Percentiles rank a stretch among this genome's conserved stretches.
Evolutionary conservation across 2,329 filamentous ascomycete species (phyloP).

Genomic region (Neocucurbitaria cava): DNA sequence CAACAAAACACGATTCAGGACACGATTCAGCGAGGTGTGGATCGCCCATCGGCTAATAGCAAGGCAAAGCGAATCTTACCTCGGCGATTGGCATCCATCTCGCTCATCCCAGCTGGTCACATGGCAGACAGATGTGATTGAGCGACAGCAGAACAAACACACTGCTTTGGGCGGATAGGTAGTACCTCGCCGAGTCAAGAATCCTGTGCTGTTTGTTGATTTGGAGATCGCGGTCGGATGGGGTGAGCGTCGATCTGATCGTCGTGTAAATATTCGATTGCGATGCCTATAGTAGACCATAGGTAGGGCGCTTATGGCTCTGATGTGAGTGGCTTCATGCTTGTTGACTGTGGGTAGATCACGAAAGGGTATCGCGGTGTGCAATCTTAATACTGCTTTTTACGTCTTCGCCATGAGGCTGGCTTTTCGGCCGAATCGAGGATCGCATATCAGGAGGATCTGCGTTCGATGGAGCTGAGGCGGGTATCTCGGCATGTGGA

Average conservation of each 20-base stretch:
- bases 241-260: background rate
- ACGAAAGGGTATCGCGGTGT: too few species aligned
- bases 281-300: too few species aligned
- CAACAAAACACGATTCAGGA: background rate
- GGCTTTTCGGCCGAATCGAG: too few species aligned
- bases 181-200: background rate
- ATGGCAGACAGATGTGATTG: background rate
- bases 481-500: too few species aligned
- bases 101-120: background rate
- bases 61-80: background rate
- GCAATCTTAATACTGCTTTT: too few species aligned
- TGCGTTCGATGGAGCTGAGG: too few species aligned
- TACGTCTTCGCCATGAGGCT: too few species aligned
- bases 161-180: background rate
- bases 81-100: background rate
- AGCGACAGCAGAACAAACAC: background rate
- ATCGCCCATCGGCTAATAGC: background rate
- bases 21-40: background rate
- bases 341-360: too few species aligned
- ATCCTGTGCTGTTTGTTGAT: background rate
- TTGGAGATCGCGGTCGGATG: background rate
- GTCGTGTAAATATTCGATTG: background rate
- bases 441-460: too few species aligned
- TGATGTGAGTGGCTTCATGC: too few species aligned
- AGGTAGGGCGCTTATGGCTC: too few species aligned